Evolutionary conservation across 73 alveolate genomes (phyloP).

Genomic region (Uronychia binucleata): DNA sequence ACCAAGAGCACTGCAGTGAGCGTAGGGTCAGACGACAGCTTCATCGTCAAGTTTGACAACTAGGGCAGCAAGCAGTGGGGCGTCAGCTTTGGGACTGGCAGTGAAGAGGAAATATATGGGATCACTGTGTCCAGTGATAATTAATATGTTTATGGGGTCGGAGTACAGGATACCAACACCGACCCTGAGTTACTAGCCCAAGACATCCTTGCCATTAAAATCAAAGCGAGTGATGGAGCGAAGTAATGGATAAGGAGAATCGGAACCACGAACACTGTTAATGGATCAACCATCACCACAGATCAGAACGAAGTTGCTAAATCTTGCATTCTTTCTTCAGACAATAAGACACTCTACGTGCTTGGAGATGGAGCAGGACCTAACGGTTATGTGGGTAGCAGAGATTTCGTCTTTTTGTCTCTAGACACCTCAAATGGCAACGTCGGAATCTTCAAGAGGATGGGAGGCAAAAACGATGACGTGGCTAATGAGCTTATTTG

Average conservation of each 20-base stretch:
- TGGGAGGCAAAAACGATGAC: background rate
- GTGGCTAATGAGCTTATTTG: background rate
- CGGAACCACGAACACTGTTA: background rate
- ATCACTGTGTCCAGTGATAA: background rate
- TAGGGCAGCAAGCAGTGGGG: background rate
- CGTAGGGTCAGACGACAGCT: background rate
- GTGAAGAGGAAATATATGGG: background rate
- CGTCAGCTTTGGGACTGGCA: background rate
- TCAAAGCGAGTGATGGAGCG: background rate
- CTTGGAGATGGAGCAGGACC: background rate
- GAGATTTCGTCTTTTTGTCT: background rate
- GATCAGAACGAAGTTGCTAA: background rate
- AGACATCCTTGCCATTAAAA: background rate
- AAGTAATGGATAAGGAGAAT: background rate
- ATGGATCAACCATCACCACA: no score
- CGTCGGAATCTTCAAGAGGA: background rate
- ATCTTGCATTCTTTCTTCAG: background rate
- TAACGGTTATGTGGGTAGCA: background rate
- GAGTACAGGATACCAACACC: background rate
- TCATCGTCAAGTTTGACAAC: background rate
- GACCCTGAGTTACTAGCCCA: background rate
- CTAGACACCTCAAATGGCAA: background rate
- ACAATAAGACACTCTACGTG: background rate
- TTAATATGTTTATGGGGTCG: background rate
- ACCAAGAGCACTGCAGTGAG: background rate